Base-by-base conservation (phyloP, 2,329 filamentous ascomycete genomes). In the Thielaviopsis populi region DNA sequence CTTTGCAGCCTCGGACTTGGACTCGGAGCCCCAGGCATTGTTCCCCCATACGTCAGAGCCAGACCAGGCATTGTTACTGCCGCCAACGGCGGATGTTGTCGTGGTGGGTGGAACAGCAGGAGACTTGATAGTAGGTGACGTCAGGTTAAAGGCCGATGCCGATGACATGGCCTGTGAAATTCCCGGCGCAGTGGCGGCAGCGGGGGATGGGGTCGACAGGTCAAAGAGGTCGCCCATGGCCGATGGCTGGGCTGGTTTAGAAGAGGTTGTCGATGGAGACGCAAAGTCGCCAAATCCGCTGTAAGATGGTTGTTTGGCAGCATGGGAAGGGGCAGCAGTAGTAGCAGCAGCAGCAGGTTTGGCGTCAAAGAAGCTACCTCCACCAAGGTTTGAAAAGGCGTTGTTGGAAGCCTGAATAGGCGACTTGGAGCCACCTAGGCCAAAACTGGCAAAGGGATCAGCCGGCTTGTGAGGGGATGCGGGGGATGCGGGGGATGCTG, bases 101-200 rank as follows among this genome's bases (percentile, higher is more conserved):
- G 46, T 30, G 27, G 66, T 64, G 8, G 70, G 67, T 66, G 73
- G 70, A 2, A 75, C 70, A 4, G 75, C 69, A 2, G 79, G 71
- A 27, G 77, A 71, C 6, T 78, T 71, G 1, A 77, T 72, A 15
- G 77, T 68, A 41, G 64, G 41, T 6, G 62, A 19, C 1, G 88
- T 89, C 7, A 95, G 82, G 71, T 95, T 95, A 75, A 96, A 96
- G 4, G 90, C 86, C 2, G 89, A 94, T 70, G 74, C 80, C 33
- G 80, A 72, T 22, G 72, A 66, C 46, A 75, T 71, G 41, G 74
- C 63, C 68, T 78, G 73, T 79, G 73, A 7, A 76, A 71, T 48
- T 74, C 72, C 63, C 72, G 67, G 68, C 54, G 77, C 69, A 66
- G 75, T 69, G 50, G 77, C 67, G 7, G 79, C 74, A 62, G 79